Base-by-base conservation (phyloP, 2,329 filamentous ascomycete genomes). In the Xylariaceae sp. region DNA sequence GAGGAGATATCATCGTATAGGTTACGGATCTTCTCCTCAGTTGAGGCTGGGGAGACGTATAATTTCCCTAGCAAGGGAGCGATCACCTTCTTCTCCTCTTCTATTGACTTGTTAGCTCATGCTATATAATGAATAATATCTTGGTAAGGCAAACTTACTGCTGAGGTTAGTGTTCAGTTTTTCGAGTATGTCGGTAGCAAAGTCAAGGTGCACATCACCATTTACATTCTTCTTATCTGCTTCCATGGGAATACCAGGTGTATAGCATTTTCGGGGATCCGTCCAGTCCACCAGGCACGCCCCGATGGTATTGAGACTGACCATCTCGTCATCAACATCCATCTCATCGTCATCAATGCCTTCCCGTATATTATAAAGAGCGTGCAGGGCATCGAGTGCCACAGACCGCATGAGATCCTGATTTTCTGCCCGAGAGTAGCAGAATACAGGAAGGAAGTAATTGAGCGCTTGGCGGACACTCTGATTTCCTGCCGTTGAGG, bases 371-470 rank as follows among this genome's bases (percentile, higher is more conserved):
- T 87, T 88, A 65, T 88, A 82, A 6, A 96, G 81, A 10, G 87
- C 84, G 59, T 91, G 87, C 8, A 97, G 76, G 0, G 91, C 85
- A 21, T 88, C 83, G 2, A 93, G 81, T 0, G 88, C 83, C 16
- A 97, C 82, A 15, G 78, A 75, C 6, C 85, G 84, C 88, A 97
- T 92, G 27, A 91, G 81, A 23, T 88, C 82, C 59, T 94, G 92
- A 66, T 97, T 96, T 59, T 90, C 88, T 3, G 86, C 72, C 3
- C 90, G 83, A 6, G 89, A 92, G 72, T 93, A 96, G 71, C 91
- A 94, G 75, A 95, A 97, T 0, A 97, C 92, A 0, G 93, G 93
- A 29, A 97, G 77, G 79, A 97, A 97, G 72, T 97, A 97, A 61
- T 90, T 91, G 48, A 97, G 79, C 0, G 90, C 88, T 72, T 97